A percentile compares a stretch with the other conserved stretches of the same genome.
Conservation (phyloP, 164 flowering plant genomes). For the Sextonia rubra region DNA sequence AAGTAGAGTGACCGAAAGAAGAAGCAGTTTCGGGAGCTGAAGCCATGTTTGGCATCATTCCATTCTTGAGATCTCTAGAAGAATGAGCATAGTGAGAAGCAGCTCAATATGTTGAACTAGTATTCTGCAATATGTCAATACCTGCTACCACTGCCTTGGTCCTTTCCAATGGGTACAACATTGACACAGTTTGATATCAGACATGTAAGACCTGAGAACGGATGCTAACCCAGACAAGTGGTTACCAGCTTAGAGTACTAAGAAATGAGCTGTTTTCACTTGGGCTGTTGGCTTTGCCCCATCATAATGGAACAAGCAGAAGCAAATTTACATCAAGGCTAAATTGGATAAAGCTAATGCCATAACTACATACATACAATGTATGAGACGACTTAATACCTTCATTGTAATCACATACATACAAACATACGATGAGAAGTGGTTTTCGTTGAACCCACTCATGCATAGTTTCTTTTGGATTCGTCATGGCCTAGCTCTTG, state of each 20-base stretch:
- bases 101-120: constrained; percentile 31
- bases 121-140: constrained; percentile 29
- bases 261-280: constrained; percentile 56
- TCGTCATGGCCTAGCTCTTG: constrained; percentile 88
- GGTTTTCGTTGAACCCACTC: constrained; percentile 70
- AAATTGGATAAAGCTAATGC: neutral
- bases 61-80: constrained; percentile 38
- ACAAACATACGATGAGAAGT: constrained; percentile 64
- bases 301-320: constrained; percentile 20
- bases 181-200: constrained; percentile 50
- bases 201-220: constrained; percentile 31
- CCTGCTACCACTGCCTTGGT: constrained; percentile 43
- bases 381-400: too few species aligned
- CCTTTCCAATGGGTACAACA: constrained; percentile 71
- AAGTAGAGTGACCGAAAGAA: constrained; percentile 49
- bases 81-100: constrained; percentile 54
- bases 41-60: constrained; percentile 29
- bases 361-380: too few species aligned
- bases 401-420: neutral
- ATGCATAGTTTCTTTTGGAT: constrained; percentile 44
- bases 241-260: constrained; percentile 47
- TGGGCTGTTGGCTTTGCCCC: constrained; percentile 73
- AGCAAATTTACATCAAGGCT: neutral
- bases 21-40: constrained; percentile 42
- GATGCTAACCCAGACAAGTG: constrained; percentile 70